phyloP scores from a whole-genome alignment of 495 filamentous ascomycete genomes.

The Recurvomyces mirabilis region DNA sequence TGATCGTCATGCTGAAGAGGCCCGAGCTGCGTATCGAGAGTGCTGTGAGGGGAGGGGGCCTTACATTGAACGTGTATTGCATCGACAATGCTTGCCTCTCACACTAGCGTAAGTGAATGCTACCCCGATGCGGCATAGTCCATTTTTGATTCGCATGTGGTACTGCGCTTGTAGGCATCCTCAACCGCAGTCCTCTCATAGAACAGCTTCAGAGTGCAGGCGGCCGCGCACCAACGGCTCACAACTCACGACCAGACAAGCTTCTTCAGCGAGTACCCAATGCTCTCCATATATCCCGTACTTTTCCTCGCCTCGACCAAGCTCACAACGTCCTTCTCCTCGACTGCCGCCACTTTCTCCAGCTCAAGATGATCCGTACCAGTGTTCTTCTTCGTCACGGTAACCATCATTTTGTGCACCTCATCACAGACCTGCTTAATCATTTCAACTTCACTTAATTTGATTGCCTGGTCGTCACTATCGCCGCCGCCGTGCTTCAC shows the following conservation, averaged over 20 bases:
- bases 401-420: slow-evolving; percentile 34
- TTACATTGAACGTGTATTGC: too few relatives aligned
- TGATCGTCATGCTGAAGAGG: too few relatives aligned
- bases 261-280: slow-evolving; percentile 80
- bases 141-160: too few relatives aligned
- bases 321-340: slow-evolving; percentile 67
- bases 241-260: slow-evolving; percentile 91
- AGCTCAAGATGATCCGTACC: slow-evolving; percentile 23
- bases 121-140: too few relatives aligned
- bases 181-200: too few relatives aligned
- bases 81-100: too few relatives aligned
- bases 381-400: slow-evolving; percentile 12
- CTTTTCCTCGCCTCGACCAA: slow-evolving; percentile 75
- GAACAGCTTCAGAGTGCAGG: too few relatives aligned
- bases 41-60: too few relatives aligned
- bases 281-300: slow-evolving; percentile 73
- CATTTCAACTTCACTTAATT: slow-evolving; percentile 55
- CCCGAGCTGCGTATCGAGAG: too few relatives aligned
- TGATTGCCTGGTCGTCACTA: slow-evolving; percentile 23
- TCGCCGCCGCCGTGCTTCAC: slow-evolving; percentile 26
- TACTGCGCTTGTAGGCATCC: too few relatives aligned
- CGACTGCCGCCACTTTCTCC: slow-evolving; percentile 37
- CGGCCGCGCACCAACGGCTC: too few relatives aligned
- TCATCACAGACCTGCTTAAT: slow-evolving; percentile 59
- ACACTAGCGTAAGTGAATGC: too few relatives aligned